These are phyloP conservation scores for Clitopilus passeckerianus DNA, from an alignment of 768 basidiomycete genomes.

Conservation along the genomic window DNA sequence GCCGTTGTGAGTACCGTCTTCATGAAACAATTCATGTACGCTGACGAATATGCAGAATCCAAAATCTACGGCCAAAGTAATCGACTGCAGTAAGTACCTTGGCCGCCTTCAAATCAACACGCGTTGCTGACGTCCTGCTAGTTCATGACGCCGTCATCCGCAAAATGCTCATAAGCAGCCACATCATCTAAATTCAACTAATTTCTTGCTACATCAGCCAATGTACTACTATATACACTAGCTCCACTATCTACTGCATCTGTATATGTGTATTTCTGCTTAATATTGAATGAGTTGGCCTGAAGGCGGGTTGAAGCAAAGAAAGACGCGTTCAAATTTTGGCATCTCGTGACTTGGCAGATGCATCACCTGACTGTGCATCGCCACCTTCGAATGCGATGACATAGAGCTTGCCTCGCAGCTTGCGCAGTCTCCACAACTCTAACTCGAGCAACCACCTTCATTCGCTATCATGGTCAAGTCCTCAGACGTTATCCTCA, in stretches of 20 bases:
- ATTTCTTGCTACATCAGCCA: background rate
- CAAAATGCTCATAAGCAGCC: constrained; percentile 25
- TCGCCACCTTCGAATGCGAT: background rate
- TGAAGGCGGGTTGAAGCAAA: background rate
- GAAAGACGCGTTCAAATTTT: too few relatives aligned
- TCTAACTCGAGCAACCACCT: background rate
- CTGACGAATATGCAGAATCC: constrained; percentile 30
- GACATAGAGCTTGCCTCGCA: background rate
- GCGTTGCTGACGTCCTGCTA: constrained; percentile 8
- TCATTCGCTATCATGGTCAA: constrained; percentile 37
- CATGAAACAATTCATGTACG: constrained; percentile 25
- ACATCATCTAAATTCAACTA: constrained; percentile 21
- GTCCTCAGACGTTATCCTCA: constrained; percentile 73
- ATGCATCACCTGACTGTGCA: background rate
- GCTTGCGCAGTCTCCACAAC: background rate
- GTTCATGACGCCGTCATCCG: constrained; percentile 32
- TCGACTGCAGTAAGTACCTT: constrained; percentile 37
- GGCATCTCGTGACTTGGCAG: too few relatives aligned
- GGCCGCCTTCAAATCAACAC: background rate
- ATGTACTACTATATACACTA: background rate
- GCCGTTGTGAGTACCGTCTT: constrained; percentile 57
- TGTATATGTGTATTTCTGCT: background rate
- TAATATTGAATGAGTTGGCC: background rate
- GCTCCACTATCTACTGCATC: background rate
- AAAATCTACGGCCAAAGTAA: constrained; percentile 39